A percentile compares a stretch with the other conserved stretches of the same genome.
Evolutionary conservation across 2,329 filamentous ascomycete genomes (phyloP).

Genomic region (Colletotrichum chrysophilum): DNA sequence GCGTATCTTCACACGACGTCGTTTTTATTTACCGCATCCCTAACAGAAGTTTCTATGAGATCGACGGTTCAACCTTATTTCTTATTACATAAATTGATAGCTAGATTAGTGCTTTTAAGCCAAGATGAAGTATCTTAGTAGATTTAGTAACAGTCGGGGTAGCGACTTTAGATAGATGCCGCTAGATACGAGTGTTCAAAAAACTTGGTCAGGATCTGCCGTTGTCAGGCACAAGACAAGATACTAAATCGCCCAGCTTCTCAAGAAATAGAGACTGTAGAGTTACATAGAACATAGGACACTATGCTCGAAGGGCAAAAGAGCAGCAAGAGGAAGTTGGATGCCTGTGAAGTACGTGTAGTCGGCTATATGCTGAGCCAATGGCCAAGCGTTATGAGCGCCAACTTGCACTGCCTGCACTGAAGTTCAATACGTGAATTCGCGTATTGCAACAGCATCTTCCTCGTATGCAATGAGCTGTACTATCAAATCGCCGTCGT

Average conservation of each 20-base stretch:
- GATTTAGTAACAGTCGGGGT: not conserved
- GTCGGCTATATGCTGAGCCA: not conserved
- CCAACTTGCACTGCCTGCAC: not conserved
- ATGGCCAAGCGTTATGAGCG: not conserved
- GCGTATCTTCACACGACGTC: constrained; percentile 34
- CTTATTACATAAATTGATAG: not conserved
- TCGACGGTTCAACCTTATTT: not conserved
- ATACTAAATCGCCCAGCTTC: not conserved
- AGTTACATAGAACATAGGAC: not conserved
- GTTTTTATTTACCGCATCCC: constrained; percentile 35
- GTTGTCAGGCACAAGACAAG: not conserved
- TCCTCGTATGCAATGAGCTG: not conserved
- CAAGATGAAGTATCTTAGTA: not conserved
- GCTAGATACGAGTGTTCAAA: not conserved
- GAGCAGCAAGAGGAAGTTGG: not conserved
- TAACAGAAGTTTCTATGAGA: constrained; percentile 35
- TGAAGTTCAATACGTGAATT: not conserved
- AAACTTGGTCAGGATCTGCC: not conserved
- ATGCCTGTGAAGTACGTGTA: not conserved
- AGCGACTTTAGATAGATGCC: not conserved
- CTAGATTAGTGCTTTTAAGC: not conserved
- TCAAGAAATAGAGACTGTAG: not conserved
- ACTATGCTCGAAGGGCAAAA: not conserved
- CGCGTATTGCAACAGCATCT: not conserved
- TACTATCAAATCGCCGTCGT: not conserved